Base-by-base conservation (phyloP, 2,329 filamentous ascomycete genomes). In the Colletotrichum orchidophilum region DNA sequence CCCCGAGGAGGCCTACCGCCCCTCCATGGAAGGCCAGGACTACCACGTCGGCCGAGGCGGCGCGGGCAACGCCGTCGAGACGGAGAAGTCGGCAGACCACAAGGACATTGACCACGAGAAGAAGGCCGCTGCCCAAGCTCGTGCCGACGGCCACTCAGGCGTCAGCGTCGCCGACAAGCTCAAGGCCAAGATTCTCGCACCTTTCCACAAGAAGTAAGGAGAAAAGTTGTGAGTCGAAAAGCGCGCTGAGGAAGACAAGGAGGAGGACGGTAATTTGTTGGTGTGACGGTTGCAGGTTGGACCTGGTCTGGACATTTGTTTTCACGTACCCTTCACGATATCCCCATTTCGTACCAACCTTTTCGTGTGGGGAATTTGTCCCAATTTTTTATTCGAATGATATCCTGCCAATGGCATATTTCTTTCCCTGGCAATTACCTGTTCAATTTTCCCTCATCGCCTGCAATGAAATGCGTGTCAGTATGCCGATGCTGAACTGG, bases 31-130 rank as follows among this genome's bases (percentile, higher is more conserved):
- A 18, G 81, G 82, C 63, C 77, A 80, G 69, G 86, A 88, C 76
- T 87, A 84, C 79, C 88, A 91, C 81, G 86, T 85, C 50, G 89
- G 89, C 67, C 88, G 89, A 35, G 89, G 89, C 76, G 89, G 89
- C 69, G 87, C 86, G 11, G 89, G 88, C 62, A 91, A 91, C 78
- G 86, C 86, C 78, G 82, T 86, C 75, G 74, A 81, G 55, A 77
- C 77, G 12, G 75, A 73, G 42, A 75, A 80, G 31, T 24, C 21
- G 72, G 65, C 52, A 27, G 65, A 66, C n/a, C 69, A 67, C 64
- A 77, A 76, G 62, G 72, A 75, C 31, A 75, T 75, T 42, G 73
- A 78, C 42, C 73, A 75, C 69, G 77, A 81, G 71, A 78, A 78
- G 75, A 77, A 77, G 65, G 72, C 77, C 8, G 75, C 76, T 18